phyloP scores from a whole-genome alignment of 768 basidiomycete species.

The Pulveroboletus sp. region DNA sequence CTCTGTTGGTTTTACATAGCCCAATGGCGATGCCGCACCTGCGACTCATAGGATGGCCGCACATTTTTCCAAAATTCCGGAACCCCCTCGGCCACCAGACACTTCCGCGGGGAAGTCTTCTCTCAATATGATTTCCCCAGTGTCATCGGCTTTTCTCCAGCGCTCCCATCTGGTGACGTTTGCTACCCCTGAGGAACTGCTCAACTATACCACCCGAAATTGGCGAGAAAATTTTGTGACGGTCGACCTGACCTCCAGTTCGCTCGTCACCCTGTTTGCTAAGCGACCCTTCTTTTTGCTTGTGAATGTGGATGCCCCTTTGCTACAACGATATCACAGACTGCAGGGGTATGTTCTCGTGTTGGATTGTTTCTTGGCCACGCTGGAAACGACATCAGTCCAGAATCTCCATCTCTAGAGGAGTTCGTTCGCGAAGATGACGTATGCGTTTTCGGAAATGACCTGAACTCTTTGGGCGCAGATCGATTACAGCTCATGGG shows the following conservation, averaged over 20 bases:
- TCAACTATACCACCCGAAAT: constrained; percentile 72
- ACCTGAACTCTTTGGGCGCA: constrained; percentile 19
- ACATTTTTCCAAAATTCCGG: neutral
- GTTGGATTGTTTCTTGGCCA: neutral
- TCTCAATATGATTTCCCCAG: constrained; percentile 21
- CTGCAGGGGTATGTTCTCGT: constrained; percentile 42
- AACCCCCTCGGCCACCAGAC: neutral
- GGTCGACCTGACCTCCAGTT: constrained; percentile 53
- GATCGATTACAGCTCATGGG: neutral
- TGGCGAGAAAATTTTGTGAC: constrained; percentile 86
- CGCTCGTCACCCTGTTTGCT: constrained; percentile 62
- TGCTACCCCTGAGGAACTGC: constrained; percentile 46
- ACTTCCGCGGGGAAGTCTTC: constrained; percentile 12
- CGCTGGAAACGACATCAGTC: constrained; percentile 17
- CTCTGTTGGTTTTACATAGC: constrained; percentile 5
- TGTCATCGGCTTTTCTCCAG: constrained; percentile 16
- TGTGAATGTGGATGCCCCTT: constrained; percentile 77
- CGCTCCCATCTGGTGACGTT: constrained; percentile 33
- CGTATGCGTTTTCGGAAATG: constrained; percentile 53
- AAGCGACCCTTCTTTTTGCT: constrained; percentile 91
- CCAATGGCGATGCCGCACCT: neutral
- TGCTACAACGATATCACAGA: constrained; percentile 64
- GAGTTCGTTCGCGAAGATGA: constrained; percentile 77
- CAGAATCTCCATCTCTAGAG: constrained; percentile 46
- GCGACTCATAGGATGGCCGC: neutral